These are phyloP conservation scores for Fragaria iinumae DNA, from an alignment of 306 rosid species.

Conservation along the genomic window DNA sequence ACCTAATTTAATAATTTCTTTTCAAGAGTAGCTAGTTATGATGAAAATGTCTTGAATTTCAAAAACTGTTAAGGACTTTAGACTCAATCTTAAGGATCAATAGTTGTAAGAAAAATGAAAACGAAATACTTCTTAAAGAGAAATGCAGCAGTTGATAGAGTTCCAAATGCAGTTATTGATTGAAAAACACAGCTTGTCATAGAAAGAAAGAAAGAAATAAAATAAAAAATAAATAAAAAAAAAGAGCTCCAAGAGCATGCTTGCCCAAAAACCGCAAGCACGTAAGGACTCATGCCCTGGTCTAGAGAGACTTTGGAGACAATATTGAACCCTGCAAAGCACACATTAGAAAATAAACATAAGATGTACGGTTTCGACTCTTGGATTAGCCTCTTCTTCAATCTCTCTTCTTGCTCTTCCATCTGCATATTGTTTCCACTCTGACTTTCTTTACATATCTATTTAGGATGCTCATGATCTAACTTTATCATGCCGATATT, in stretches of 20 bases:
- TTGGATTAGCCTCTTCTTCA: not conserved
- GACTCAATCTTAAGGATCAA: not conserved
- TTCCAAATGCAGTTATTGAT: not conserved
- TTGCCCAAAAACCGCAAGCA: conserved; percentile 27
- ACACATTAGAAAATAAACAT: conserved; percentile 1
- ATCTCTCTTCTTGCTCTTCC: conserved; percentile 17
- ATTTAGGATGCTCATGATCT: not conserved
- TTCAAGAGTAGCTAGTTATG: not conserved
- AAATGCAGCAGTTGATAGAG: conserved; percentile 24
- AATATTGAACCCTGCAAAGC: conserved; percentile 17
- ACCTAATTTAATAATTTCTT: too few relatives aligned
- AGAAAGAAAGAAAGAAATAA: too few relatives aligned
- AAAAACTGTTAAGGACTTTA: not conserved
- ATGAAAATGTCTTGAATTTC: not conserved
- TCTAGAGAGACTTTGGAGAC: conserved; percentile 20
- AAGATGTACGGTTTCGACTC: conserved; percentile 13
- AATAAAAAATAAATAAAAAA: too few relatives aligned
- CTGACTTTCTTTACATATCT: not conserved
- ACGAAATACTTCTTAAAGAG: conserved; percentile 16
- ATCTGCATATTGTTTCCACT: not conserved
- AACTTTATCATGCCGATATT: not conserved
- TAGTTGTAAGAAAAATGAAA: not conserved
- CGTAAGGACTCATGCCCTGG: conserved; percentile 28
- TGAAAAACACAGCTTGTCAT: too few relatives aligned
- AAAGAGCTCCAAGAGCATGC: conserved; percentile 4